Evolutionary conservation across 352 stramenopile genomes (phyloP).

Genomic region (Phytopythium boreale): DNA sequence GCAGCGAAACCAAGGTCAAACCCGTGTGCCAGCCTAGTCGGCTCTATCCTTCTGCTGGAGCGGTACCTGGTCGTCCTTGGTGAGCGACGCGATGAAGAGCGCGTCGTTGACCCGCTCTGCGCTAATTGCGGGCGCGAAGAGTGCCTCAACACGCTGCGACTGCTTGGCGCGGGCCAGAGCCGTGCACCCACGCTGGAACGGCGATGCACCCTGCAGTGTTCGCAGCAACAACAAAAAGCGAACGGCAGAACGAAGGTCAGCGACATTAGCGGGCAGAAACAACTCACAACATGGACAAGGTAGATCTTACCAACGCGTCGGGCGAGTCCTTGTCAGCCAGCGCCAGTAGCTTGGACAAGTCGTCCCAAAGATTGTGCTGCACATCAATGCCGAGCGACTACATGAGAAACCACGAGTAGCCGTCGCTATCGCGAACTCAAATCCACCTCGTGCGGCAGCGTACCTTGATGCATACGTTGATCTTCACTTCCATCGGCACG

Average conservation of each 20-base stretch:
- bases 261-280: background rate
- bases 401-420: background rate
- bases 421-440: background rate
- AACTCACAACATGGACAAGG: background rate
- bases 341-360: slow-evolving; percentile 33
- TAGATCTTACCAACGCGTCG: slow-evolving; percentile 35
- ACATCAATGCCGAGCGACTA: background rate
- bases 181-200: slow-evolving; percentile 55
- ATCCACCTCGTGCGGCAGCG: too few species aligned
- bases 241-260: background rate
- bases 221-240: too few species aligned
- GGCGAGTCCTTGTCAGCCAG: slow-evolving; percentile 24
- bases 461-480: slow-evolving; percentile 74
- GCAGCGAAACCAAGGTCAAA: background rate
- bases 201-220: slow-evolving; percentile 41
- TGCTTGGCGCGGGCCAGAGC: slow-evolving; percentile 34
- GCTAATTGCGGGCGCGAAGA: slow-evolving; percentile 19
- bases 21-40: background rate
- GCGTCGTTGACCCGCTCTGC: slow-evolving; percentile 34
- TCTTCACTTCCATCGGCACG: slow-evolving; percentile 36
- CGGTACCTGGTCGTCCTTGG: slow-evolving; percentile 42
- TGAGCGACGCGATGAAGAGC: slow-evolving; percentile 47
- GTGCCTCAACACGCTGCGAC: slow-evolving; percentile 14
- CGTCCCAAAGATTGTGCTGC: slow-evolving; percentile 37
- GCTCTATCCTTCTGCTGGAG: background rate